A percentile compares a stretch with the other conserved stretches of the same genome.
phyloP scores from a whole-genome alignment of 2,329 filamentous ascomycete genomes.

The Colletotrichum viniferum region DNA sequence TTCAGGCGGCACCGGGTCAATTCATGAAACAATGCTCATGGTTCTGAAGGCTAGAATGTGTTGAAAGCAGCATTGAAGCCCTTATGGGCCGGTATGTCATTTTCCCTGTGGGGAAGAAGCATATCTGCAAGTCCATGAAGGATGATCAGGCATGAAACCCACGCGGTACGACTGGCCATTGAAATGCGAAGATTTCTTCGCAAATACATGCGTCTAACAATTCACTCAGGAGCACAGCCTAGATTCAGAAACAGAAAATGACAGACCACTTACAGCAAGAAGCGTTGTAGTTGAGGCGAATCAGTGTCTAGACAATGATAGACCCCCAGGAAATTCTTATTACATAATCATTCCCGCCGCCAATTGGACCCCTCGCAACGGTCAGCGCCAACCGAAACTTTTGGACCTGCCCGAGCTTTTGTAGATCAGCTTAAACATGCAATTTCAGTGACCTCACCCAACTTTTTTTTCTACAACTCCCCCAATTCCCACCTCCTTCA shows the following conservation, averaged over 20 bases:
- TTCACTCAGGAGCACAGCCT: not conserved
- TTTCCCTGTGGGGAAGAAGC: not conserved
- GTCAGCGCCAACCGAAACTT: not conserved
- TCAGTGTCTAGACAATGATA: not conserved
- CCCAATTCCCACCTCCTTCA: not conserved
- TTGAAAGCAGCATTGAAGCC: not conserved
- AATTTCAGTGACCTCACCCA: not conserved
- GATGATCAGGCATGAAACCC: not conserved
- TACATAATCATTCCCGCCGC: not conserved
- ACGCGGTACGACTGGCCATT: accelerated
- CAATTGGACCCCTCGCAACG: not conserved
- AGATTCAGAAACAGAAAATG: not conserved
- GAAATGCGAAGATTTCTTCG: not conserved
- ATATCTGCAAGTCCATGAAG: not conserved
- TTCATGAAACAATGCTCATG: not conserved
- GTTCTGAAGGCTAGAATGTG: not conserved
- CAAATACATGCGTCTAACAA: accelerated
- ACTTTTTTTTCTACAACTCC: not conserved
- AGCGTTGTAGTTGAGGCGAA: not conserved
- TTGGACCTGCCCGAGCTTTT: not conserved
- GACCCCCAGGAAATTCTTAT: not conserved
- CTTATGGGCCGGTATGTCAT: not conserved
- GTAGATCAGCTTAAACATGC: not conserved
- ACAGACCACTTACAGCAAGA: not conserved
- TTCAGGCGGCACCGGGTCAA: not conserved